Evolutionary conservation across 768 basidiomycete genomes (phyloP), one percentile per base, ranked within the genome.

Genomic region (Boletales sp.): DNA sequence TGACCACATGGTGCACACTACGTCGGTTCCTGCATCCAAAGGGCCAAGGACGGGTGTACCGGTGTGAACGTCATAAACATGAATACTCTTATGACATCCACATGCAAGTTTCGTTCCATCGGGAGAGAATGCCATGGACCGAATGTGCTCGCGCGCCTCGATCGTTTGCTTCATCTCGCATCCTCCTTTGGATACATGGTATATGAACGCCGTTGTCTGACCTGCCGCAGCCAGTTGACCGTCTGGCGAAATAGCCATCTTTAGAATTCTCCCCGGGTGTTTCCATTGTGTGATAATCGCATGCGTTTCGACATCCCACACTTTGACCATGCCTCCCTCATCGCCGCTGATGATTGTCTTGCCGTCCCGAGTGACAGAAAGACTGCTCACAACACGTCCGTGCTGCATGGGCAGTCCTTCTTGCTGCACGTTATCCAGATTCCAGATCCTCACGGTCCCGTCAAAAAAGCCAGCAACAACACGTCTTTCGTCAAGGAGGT

Each of bases 101-200:
- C 42, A 48, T 1, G 49, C 49, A 9, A 58, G 46, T 35, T 46
- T 54, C 30, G 15, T 2, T 0, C 56, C 41, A 2, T 40, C 8
- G 0, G 45, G 45, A 10, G 55, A 55, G 45, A 55, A 50, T 9
- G 7, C 25, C 46, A 55, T 15, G 21, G 28, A 48, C 10, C 3
- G 25, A 5, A 46, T 3, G 8, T 0, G 1, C 0, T 8, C 21
- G 21, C 28, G 21, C 6, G 41, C 17, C 3, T 40, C 5, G 11
- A 50, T 49, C 2, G 36, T 34, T 19, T 10, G 33, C 2, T 30
- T 46, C 12, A 46, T 17, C 25, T 8, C 40, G 18, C 12, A 17
- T 17, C 15, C 15, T 14, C 42, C 45, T 13, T 50, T 21, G 21
- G 21, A 25, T 25, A 25, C 17, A 19, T 15, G 40, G 30, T 19